Base-by-base conservation (phyloP, 192 early-diverging fungal genomes). In the Entophlyctis luteolus region DNA sequence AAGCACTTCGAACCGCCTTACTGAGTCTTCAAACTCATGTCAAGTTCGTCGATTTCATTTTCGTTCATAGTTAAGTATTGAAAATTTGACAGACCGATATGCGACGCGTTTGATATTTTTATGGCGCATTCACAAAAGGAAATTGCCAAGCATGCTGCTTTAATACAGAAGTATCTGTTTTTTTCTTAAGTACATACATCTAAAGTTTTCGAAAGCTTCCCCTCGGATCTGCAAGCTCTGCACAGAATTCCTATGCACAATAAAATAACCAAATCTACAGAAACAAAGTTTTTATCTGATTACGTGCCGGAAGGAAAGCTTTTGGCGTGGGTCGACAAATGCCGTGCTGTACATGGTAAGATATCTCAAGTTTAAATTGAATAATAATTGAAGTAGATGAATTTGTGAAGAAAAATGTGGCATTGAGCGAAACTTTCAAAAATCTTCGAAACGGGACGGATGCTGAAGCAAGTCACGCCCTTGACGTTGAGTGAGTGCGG, bases 301-400 rank as follows among this genome's bases (percentile, higher is more conserved):
- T 81, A 69, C 55, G 74, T 81, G 23, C 79, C 79, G 1, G 69
- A 74, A 55, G 70, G 78, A 6, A 66, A 70, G 29, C 62, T 81
- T 23, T 33, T 76, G 12, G 33, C 63, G 1, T 81, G 79, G 79
- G 75, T 68, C 3, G 74, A 81, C 18, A 71, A 71, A 33, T 81
- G 79, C 55, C 72, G 75, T 23, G 22, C 58, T 18, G 75, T 72
- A 12, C 79, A 81, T 59, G 75, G 68, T 70, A 29, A 38, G 32
- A 42, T 65, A n/a, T 20, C 18, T 5, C 33, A 3, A 14, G 25
- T 52, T 16, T 31, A 29, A 4, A 12, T 55, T 46, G 29, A 48
- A 70, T 4, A 20, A 66, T 28, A 12, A 1, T 22, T 38, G 1
- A 33, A 32, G 4, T 16, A 63, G 72, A 72, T 14, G 72, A 76